These are phyloP conservation scores for Neofusicoccum kwambonambiense DNA, from an alignment of 2,329 filamentous ascomycete genomes.

Conservation along the genomic window DNA sequence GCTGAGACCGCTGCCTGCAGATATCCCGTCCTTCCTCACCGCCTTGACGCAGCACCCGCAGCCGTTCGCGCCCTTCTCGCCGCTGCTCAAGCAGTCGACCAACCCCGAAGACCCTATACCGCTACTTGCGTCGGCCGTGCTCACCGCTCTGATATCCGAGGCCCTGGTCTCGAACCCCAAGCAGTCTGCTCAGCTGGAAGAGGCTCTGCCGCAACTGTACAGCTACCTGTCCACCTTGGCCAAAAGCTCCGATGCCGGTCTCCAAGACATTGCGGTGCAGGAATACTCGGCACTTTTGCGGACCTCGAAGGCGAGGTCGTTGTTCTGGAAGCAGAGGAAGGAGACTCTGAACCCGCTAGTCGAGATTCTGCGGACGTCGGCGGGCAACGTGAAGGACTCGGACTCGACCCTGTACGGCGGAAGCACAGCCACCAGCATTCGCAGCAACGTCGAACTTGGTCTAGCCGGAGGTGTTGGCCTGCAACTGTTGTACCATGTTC, in stretches of 20 bases:
- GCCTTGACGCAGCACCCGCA: constrained; percentile 70
- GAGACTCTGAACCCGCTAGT: constrained; percentile 82
- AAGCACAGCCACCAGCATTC: constrained; percentile 54
- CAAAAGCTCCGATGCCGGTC: constrained; percentile 80
- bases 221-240: constrained; percentile 81
- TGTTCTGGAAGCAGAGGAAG: constrained; percentile 89
- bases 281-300: constrained; percentile 84
- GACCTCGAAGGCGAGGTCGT: constrained; percentile 67
- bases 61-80: constrained; percentile 74
- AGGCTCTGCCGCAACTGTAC: constrained; percentile 79
- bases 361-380: constrained; percentile 73
- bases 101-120: constrained; percentile 86
- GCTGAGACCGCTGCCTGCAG: constrained; percentile 46
- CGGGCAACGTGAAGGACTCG: constrained; percentile 69
- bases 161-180: constrained; percentile 62
- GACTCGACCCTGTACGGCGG: constrained; percentile 55
- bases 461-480: constrained; percentile 77
- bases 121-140: constrained; percentile 82
- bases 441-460: constrained; percentile 63
- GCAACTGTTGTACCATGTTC: constrained; percentile 89
- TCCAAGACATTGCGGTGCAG: constrained; percentile 94
- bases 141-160: constrained; percentile 73
- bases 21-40: constrained; percentile 74
- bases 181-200: constrained; percentile 60
- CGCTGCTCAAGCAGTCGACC: constrained; percentile 78